Evolutionary conservation across 306 rosid genomes (phyloP).

Genomic region (Biancaea sappan): DNA sequence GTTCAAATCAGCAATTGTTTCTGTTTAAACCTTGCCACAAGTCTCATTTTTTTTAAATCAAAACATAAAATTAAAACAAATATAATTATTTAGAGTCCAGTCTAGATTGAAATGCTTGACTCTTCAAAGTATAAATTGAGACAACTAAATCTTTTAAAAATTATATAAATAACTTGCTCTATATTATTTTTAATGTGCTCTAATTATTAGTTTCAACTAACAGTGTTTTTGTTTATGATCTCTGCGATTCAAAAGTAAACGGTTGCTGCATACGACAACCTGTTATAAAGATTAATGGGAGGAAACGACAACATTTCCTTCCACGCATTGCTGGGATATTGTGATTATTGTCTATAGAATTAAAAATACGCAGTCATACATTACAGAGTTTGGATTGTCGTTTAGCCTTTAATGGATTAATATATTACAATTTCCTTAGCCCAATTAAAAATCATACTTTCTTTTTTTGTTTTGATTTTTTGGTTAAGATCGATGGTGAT

Average conservation of each 20-base stretch:
- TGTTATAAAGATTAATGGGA: neutral
- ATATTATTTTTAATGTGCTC: too few species aligned
- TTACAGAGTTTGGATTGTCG: neutral
- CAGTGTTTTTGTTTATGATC: neutral
- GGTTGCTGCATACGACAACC: constrained; percentile 23
- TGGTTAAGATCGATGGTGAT: too few species aligned
- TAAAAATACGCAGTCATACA: too few species aligned
- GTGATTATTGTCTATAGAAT: neutral
- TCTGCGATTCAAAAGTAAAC: neutral
- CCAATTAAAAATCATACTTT: neutral
- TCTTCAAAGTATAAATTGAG: too few species aligned
- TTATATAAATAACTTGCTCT: too few species aligned
- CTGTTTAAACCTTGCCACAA: too few species aligned
- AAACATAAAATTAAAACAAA: too few species aligned
- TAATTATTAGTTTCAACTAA: constrained; percentile 17
- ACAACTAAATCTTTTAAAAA: too few species aligned
- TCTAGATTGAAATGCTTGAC: too few species aligned
- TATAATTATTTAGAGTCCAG: too few species aligned
- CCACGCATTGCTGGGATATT: neutral
- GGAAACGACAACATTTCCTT: constrained; percentile 19
- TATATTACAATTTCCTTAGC: constrained; percentile 11
- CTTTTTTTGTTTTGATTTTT: neutral
- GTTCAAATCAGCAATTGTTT: too few species aligned
- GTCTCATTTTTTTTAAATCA: too few species aligned
- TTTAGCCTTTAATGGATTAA: constrained; percentile 9